Evolutionary conservation across 1,284 basidiomycete genomes (phyloP).

Genomic region (Irpex rosettiformis): DNA sequence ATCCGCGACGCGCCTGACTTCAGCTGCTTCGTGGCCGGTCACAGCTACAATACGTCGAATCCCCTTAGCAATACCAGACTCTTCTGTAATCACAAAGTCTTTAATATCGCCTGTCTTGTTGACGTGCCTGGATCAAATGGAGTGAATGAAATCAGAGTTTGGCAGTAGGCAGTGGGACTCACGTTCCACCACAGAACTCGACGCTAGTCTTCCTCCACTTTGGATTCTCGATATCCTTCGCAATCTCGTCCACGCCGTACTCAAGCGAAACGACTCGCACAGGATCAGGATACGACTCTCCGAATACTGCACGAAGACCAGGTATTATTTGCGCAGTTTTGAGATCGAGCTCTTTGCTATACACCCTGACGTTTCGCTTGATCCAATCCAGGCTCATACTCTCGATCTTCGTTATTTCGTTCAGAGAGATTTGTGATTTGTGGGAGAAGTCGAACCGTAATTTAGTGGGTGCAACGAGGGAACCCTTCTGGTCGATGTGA

Average conservation of each 20-base stretch:
- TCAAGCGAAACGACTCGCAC: constrained; percentile 93
- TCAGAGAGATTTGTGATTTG: constrained; percentile 77
- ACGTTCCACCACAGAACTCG: constrained; percentile 99
- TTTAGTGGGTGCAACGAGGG: constrained; percentile 92
- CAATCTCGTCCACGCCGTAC: constrained; percentile 84
- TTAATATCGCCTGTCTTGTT: constrained; percentile 95
- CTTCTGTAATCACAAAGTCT: constrained; percentile 91
- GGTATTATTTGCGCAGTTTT: constrained; percentile 84
- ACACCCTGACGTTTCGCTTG: constrained; percentile 85
- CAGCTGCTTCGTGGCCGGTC: constrained; percentile 90
- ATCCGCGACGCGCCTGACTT: constrained; percentile 72
- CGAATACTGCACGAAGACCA: constrained; percentile 94
- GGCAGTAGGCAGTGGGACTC: constrained; percentile 31
- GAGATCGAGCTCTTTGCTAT: constrained; percentile 84
- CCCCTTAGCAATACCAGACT: constrained; percentile 97
- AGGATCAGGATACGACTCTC: constrained; percentile 96
- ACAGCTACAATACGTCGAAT: constrained; percentile 94
- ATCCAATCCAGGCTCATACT: constrained; percentile 87
- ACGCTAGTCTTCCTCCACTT: constrained; percentile 91
- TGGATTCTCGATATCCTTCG: constrained; percentile 80
- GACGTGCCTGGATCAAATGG: constrained; percentile 65
- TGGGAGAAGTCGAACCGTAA: constrained; percentile 99
- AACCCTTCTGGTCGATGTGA: constrained; percentile 98
- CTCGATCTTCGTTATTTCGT: constrained; percentile 86
- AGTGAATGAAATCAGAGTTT: constrained; percentile 8